A percentile compares a stretch with the other conserved stretches of the same genome.
Conservation (phyloP, 2,329 filamentous ascomycete genomes). For the Tolypocladium album region DNA sequence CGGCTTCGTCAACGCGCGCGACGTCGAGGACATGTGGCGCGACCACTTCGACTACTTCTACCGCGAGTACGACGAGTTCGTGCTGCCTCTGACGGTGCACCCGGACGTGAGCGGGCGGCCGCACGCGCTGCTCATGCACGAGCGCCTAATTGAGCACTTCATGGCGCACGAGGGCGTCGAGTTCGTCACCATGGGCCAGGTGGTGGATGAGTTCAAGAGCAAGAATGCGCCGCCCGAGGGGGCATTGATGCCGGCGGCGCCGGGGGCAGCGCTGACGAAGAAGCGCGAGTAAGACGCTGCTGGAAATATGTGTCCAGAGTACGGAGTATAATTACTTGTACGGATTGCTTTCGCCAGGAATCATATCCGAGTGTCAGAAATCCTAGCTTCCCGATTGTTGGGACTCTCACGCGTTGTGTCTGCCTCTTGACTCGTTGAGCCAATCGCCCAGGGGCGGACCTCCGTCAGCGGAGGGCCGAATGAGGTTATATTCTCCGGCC, state of each 20-base stretch:
- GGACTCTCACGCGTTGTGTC: not conserved
- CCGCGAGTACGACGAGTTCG: conserved; percentile 64
- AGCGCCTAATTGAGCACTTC: conserved; percentile 55
- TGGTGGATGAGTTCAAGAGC: conserved; percentile 62
- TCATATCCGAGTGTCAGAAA: not conserved
- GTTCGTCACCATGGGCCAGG: conserved; percentile 60
- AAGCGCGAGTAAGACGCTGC: not conserved
- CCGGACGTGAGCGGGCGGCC: conserved; percentile 63
- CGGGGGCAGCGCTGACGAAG: not conserved
- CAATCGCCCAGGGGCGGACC: not conserved
- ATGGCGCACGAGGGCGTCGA: conserved; percentile 50
- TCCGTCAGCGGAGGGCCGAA: not conserved
- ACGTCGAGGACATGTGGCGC: conserved; percentile 54
- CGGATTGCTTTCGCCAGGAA: not conserved
- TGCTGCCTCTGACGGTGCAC: conserved; percentile 70
- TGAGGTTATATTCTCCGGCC: not conserved
- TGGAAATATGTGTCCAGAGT: too few relatives aligned
- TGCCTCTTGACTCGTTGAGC: not conserved
- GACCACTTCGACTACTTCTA: conserved; percentile 68
- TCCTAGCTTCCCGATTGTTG: not conserved
- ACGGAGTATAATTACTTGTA: too few relatives aligned
- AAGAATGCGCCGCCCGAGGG: conserved; percentile 47
- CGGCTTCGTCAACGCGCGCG: conserved; percentile 45
- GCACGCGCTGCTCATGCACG: conserved; percentile 64
- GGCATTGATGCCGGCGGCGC: conserved; percentile 46